Conservation (phyloP, 371 early-diverging fungal species). For the Mucor irregularis region DNA sequence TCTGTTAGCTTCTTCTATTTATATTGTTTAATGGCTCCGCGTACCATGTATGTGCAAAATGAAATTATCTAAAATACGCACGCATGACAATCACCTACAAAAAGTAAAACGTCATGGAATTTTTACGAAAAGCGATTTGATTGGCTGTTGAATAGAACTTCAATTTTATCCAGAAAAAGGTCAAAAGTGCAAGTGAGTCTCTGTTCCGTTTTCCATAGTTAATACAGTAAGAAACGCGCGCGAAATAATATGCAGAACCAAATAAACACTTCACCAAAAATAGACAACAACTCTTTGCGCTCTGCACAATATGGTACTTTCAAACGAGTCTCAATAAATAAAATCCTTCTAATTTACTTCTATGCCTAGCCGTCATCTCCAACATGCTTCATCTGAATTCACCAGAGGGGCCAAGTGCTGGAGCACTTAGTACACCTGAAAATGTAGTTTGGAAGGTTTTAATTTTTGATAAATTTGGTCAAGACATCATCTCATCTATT, state of each 20-base stretch:
- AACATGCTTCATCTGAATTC: slow-evolving; percentile 33
- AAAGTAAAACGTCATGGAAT: too few relatives aligned
- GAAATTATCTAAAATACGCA: too few relatives aligned
- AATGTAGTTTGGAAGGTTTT: slow-evolving; percentile 93
- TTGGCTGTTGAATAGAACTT: too few relatives aligned
- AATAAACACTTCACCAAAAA: slow-evolving; percentile 4
- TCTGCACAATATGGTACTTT: slow-evolving; percentile 26
- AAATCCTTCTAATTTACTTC: not conserved
- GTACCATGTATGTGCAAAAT: too few relatives aligned
- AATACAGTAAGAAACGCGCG: not conserved
- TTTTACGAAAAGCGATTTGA: too few relatives aligned
- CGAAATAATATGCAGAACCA: slow-evolving; percentile 16
- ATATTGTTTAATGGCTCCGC: too few relatives aligned
- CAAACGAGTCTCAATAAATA: too few relatives aligned
- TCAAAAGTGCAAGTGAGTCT: too few relatives aligned
- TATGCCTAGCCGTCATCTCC: slow-evolving; percentile 16
- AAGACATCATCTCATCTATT: slow-evolving; percentile 96
- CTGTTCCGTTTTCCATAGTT: too few relatives aligned
- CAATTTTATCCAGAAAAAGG: too few relatives aligned
- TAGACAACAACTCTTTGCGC: slow-evolving; percentile 18
- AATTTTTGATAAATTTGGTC: slow-evolving; percentile 93
- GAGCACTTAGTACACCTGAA: slow-evolving; percentile 15
- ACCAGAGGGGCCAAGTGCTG: slow-evolving; percentile 9
- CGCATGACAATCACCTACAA: too few relatives aligned
- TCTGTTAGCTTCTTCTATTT: too few relatives aligned